A percentile compares a stretch with the other conserved stretches of the same genome.
Conservation (phyloP, 306 rosid genomes). For the Rosa persica region DNA sequence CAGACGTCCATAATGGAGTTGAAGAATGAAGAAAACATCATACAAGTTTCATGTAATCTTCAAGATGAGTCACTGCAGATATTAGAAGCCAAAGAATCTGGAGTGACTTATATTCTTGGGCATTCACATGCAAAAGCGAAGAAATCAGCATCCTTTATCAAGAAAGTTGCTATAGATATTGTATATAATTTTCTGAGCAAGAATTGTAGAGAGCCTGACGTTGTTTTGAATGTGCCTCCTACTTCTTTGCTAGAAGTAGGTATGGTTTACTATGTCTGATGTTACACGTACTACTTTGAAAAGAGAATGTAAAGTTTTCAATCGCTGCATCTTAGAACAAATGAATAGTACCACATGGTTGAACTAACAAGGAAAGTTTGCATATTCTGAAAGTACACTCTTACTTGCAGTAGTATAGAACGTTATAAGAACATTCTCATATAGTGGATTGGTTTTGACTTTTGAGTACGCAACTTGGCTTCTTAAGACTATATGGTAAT, state of each 20-base stretch:
- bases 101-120: conserved; percentile 69
- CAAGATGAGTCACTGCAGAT: conserved; percentile 53
- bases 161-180: conserved; percentile 62
- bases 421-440: no score
- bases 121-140: conserved; percentile 74
- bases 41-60: conserved; percentile 28
- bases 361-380: background rate
- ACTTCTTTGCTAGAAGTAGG: conserved; percentile 80
- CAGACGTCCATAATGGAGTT: conserved; percentile 15
- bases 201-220: conserved; percentile 66
- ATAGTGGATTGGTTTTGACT: no score
- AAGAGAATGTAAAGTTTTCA: conserved; percentile 13
- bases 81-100: conserved; percentile 70
- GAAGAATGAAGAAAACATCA: conserved; percentile 23
- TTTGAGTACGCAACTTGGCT: no score
- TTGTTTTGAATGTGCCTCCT: conserved; percentile 58
- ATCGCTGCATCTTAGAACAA: background rate
- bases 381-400: background rate
- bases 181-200: conserved; percentile 62
- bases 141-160: conserved; percentile 59
- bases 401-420: no score
- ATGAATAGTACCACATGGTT: background rate
- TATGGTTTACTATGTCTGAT: conserved; percentile 70
- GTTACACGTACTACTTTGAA: background rate
- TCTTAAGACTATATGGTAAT: no score